phyloP scores from a whole-genome alignment of 768 basidiomycete genomes.

The Lactarius hatsudake region DNA sequence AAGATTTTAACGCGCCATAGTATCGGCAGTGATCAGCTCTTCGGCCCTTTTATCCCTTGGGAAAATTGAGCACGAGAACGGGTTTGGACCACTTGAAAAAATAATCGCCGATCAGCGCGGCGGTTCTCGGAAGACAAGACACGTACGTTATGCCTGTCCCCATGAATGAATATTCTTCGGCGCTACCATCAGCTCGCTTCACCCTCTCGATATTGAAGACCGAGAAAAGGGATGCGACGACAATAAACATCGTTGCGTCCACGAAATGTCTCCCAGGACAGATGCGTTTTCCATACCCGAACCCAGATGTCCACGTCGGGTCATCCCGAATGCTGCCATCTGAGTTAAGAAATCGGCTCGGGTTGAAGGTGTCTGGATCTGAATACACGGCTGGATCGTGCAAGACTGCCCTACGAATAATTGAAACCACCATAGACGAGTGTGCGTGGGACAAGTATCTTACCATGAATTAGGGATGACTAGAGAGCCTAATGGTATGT shows the following conservation, averaged over 20 bases:
- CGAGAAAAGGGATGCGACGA: constrained; percentile 11
- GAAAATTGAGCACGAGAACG: constrained; percentile 7
- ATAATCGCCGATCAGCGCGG: not conserved
- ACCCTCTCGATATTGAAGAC: constrained; percentile 8
- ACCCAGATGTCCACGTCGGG: constrained; percentile 3
- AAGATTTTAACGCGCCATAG: not conserved
- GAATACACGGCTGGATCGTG: constrained; percentile 4
- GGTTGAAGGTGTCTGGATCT: constrained; percentile 17
- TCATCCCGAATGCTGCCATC: constrained; percentile 11
- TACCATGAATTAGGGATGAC: constrained; percentile 13
- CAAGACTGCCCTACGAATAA: constrained; percentile 6
- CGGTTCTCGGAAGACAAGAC: not conserved
- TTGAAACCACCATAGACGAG: not conserved
- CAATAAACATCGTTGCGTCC: constrained; percentile 12
- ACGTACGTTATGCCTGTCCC: constrained; percentile 6
- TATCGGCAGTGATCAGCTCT: not conserved
- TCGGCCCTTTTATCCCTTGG: constrained; percentile 14
- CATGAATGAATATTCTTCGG: not conserved
- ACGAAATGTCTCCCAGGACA: constrained; percentile 27
- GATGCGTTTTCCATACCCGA: constrained; percentile 28
- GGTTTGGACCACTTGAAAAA: constrained; percentile 2
- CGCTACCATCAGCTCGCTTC: not conserved
- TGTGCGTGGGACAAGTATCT: not conserved
- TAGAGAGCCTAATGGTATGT: not conserved
- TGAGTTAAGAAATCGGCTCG: constrained; percentile 7